A percentile compares a stretch with the other conserved stretches of the same genome.
Evolutionary conservation across 2,329 filamentous ascomycete genomes (phyloP).

Genomic region (Xylogone sp.): DNA sequence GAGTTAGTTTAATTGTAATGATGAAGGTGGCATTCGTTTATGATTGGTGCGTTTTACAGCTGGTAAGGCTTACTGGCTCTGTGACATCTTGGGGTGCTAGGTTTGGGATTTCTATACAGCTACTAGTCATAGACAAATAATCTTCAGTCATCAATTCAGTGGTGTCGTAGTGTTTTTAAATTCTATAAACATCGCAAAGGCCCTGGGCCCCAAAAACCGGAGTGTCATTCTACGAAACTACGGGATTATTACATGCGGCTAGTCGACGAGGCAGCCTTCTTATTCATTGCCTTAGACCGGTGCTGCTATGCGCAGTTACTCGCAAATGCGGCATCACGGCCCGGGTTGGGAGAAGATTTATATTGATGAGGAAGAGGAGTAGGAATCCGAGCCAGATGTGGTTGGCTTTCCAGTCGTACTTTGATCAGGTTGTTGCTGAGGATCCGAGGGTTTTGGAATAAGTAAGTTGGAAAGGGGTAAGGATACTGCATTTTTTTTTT

Average conservation of each 20-base stretch:
- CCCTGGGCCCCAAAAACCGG: slow-evolving; percentile 36
- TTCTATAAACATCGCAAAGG: slow-evolving; percentile 37
- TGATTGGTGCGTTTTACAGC: too few species aligned
- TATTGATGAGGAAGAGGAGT: slow-evolving; percentile 71
- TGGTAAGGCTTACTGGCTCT: too few species aligned
- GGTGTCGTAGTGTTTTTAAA: too few species aligned
- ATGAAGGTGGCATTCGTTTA: too few species aligned
- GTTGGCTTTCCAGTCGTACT: slow-evolving; percentile 4
- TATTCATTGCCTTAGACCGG: slow-evolving; percentile 37
- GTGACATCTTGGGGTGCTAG: too few species aligned
- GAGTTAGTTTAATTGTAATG: too few species aligned
- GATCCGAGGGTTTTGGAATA: slow-evolving; percentile 2
- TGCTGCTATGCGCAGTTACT: slow-evolving; percentile 35
- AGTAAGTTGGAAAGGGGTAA: too few species aligned
- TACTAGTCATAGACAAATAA: too few species aligned
- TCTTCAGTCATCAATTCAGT: too few species aligned
- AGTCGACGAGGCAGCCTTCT: slow-evolving; percentile 38
- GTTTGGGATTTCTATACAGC: too few species aligned
- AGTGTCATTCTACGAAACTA: slow-evolving; percentile 39
- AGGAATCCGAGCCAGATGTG: slow-evolving; percentile 6
- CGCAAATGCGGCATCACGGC: slow-evolving; percentile 61
- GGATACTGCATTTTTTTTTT: too few species aligned
- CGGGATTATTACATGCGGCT: slow-evolving; percentile 37
- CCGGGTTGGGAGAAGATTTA: slow-evolving; percentile 59
- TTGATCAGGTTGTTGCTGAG: slow-evolving; percentile 3